phyloP scores from a whole-genome alignment of 495 filamentous ascomycete genomes.

The Monascus purpureus region DNA sequence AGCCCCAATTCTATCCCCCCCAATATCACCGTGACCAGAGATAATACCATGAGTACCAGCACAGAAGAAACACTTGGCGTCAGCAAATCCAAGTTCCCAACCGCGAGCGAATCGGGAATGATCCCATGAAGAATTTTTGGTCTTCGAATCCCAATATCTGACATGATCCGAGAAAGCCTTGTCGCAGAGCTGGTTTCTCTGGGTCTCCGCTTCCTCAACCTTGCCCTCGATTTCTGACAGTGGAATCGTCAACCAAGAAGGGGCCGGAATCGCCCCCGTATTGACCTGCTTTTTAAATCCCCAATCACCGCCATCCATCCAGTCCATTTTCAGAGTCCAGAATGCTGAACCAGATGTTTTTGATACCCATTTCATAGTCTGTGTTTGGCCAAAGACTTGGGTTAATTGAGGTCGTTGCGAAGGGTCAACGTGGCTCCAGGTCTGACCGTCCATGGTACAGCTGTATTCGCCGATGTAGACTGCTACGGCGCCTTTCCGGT shows the following conservation, averaged over 20 bases:
- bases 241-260: constrained; percentile 16
- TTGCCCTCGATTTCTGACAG: constrained; percentile 15
- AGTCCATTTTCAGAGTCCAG: constrained; percentile 42
- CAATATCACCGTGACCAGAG: constrained; percentile 3
- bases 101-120: constrained; percentile 36
- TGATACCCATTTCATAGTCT: constrained; percentile 27
- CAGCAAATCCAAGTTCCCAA: constrained; percentile 38
- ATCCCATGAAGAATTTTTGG: constrained; percentile 26
- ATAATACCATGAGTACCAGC: constrained; percentile 10
- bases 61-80: constrained; percentile 34
- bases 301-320: constrained; percentile 42
- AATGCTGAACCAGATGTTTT: constrained; percentile 35
- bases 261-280: constrained; percentile 21
- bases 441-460: constrained; percentile 30
- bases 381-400: constrained; percentile 29
- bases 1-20: constrained; percentile 35
- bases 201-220: constrained; percentile 12
- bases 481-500: constrained; percentile 28
- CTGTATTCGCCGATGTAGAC: constrained; percentile 41
- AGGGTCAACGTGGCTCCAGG: constrained; percentile 22
- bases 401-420: constrained; percentile 17
- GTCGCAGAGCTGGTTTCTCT: constrained; percentile 14
- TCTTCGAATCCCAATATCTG: constrained; percentile 28
- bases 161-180: constrained; percentile 18
- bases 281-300: constrained; percentile 33